Base-by-base conservation (phyloP, 768 basidiomycete genomes). In the Serendipita indica region DNA sequence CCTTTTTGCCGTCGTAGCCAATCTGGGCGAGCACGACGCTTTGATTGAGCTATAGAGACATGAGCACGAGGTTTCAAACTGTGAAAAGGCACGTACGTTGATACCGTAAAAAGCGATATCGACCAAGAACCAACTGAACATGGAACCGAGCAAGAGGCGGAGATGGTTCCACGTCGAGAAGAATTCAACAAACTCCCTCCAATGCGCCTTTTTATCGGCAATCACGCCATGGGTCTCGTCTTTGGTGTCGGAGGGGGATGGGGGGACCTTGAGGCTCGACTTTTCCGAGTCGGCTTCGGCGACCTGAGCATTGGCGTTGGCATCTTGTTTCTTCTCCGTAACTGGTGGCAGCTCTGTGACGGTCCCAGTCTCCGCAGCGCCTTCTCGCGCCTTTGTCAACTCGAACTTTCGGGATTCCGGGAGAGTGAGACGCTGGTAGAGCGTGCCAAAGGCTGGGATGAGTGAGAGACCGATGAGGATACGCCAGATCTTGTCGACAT, bases 21-120 rank as follows among this genome's bases (percentile, higher is more conserved):
- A 89, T 86, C 63, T 80, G 73, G 62, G 81, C 71, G 4, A 89
- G 76, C n/a, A 89, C 84, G 63, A 84, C 81, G 64, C 81, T 84
- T 35, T 63, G 65, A 58, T 65, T 68, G 10, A 37, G n/a, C 35
- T 37, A 37, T 10, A 37, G 35, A n/a, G 35, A 37, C 10, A 37
- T n/a, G 10, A n/a, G 10, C 35, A 37, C 10, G 10, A n/a, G n/a
- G 35, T 37, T 10, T 37, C 35, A 37, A 37, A 37, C n/a, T n/a
- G 35, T 10, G 10, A 37, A 37, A 37, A 37, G 35, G n/a, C n/a
- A 37, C 35, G 35, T 39, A 80, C 67, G 65, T 79, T 80, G 71
- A 88, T 82, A 2, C 86, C 86, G 67, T 86, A 86, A 69, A 86
- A 86, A 77, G 84, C 81, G 30, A 87, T 75, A 63, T 86, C 86